A percentile compares a stretch with the other conserved stretches of the same genome.
Conservation (phyloP, 306 rosid species). For the Rosa persica region DNA sequence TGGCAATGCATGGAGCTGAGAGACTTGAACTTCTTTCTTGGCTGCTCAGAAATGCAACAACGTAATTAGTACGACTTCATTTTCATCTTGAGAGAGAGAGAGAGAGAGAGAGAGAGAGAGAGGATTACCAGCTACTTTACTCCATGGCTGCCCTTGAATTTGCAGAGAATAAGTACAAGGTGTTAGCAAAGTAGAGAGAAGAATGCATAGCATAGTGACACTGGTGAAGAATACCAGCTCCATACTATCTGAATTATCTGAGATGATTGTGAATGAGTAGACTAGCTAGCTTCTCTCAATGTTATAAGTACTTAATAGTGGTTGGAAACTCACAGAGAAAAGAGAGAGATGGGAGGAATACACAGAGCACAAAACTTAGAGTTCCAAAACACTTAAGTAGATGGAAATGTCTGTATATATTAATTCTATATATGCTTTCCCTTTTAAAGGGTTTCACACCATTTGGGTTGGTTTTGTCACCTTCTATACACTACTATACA, state of each 20-base stretch:
- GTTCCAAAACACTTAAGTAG: constrained; percentile 52
- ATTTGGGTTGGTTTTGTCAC: constrained; percentile 50
- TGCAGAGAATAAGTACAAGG: constrained; percentile 47
- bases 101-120: neutral
- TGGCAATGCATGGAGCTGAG: constrained; percentile 40
- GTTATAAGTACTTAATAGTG: constrained; percentile 12
- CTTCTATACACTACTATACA: constrained; percentile 12
- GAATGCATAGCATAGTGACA: constrained; percentile 23
- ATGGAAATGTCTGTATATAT: constrained; percentile 19
- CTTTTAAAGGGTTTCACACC: constrained; percentile 45
- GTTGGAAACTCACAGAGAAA: constrained; percentile 10
- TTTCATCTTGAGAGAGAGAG: neutral
- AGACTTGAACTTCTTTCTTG: constrained; percentile 23
- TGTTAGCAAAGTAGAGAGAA: constrained; percentile 36
- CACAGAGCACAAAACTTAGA: constrained; percentile 62
- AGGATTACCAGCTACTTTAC: constrained; percentile 37
- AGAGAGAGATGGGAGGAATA: constrained; percentile 31
- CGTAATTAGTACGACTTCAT: neutral
- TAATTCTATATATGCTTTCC: constrained; percentile 26
- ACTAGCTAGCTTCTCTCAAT: neutral
- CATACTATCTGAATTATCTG: constrained; percentile 24
- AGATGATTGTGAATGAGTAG: neutral
- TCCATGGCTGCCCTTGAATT: constrained; percentile 30
- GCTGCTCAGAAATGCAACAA: constrained; percentile 18
- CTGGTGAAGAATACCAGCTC: constrained; percentile 32